Percentiles rank a stretch among this genome's conserved stretches.
Evolutionary conservation across 495 filamentous ascomycete genomes (phyloP).

Genomic region (Symbiotaphrina buchneri): DNA sequence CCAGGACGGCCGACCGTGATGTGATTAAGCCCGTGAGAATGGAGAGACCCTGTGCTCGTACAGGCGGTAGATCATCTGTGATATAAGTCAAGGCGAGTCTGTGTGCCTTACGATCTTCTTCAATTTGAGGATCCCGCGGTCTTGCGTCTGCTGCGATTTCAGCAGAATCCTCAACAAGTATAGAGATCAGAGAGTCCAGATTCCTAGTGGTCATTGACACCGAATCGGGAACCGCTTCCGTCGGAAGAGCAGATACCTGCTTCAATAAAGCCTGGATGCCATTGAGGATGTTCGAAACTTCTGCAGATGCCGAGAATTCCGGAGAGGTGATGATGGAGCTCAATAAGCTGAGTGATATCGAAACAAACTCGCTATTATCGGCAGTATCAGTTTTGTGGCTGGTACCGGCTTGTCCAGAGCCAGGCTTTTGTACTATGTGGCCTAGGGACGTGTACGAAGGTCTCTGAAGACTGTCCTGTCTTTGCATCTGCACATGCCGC

Average conservation of each 20-base stretch:
- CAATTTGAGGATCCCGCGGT: conserved; percentile 22
- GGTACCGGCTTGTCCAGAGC: background rate
- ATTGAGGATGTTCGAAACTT: conserved; percentile 19
- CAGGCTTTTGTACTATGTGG: conserved; percentile 6
- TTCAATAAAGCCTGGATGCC: conserved; percentile 26
- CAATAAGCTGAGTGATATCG: conserved; percentile 40
- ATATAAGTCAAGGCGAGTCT: conserved; percentile 50
- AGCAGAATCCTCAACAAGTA: conserved; percentile 1
- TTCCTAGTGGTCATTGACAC: conserved; percentile 4
- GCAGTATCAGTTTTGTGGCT: conserved; percentile 11
- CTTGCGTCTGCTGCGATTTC: conserved; percentile 13
- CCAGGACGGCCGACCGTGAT: conserved; percentile 36
- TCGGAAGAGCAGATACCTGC: conserved; percentile 11
- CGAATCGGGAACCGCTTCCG: conserved; percentile 8
- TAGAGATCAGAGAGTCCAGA: conserved; percentile 2
- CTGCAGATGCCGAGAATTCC: conserved; percentile 27
- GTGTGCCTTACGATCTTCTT: conserved; percentile 51
- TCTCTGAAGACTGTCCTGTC: conserved; percentile 4
- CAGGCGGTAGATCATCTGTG: conserved; percentile 50
- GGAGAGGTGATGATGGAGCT: conserved; percentile 42
- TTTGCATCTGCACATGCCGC: conserved; percentile 10
- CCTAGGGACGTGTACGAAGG: conserved; percentile 4
- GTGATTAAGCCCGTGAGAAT: conserved; percentile 41
- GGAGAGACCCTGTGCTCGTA: conserved; percentile 57
- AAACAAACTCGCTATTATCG: conserved; percentile 25